phyloP scores from a whole-genome alignment of 257 asterid genomes.

The Jaltomata sinuosa region DNA sequence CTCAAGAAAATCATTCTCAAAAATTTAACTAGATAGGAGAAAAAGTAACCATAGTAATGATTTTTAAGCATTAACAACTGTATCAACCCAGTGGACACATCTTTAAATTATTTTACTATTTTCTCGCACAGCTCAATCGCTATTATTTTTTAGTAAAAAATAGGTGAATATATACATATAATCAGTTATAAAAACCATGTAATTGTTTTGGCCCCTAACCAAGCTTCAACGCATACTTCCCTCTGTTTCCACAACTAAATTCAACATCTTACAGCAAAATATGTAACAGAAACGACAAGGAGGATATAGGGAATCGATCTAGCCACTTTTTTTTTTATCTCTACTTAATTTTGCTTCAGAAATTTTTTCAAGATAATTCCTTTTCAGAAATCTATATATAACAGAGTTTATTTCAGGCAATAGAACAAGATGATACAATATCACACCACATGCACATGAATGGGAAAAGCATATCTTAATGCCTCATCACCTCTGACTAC shows the following conservation, averaged over 20 bases:
- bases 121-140: background rate
- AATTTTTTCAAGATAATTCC: background rate
- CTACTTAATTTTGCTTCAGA: background rate
- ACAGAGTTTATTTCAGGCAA: background rate
- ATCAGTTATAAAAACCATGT: background rate
- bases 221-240: background rate
- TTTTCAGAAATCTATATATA: background rate
- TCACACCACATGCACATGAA: background rate
- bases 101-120: background rate
- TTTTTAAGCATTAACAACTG: background rate
- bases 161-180: background rate
- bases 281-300: background rate
- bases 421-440: background rate
- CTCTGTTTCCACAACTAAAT: background rate
- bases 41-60: background rate
- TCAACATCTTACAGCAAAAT: background rate
- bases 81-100: background rate
- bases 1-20: background rate
- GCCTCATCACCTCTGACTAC: background rate
- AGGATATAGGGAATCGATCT: background rate
- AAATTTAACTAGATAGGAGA: background rate
- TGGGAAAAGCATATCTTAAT: background rate
- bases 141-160: background rate
- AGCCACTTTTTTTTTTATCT: background rate
- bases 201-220: background rate